Base-by-base conservation (phyloP, 257 asterid genomes). In the Coffea eugenioides region DNA sequence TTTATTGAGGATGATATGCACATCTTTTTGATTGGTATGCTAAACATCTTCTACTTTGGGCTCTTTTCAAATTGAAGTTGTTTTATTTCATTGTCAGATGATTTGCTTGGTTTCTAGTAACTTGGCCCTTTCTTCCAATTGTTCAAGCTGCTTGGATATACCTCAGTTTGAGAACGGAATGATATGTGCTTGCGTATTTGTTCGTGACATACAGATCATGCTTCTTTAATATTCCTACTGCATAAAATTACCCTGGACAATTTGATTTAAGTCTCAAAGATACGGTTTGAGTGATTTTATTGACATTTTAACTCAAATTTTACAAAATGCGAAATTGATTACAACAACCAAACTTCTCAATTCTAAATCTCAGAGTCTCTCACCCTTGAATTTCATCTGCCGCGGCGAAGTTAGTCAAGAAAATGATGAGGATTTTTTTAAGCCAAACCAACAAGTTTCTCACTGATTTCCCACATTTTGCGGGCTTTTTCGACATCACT, bases 391-490 rank as follows among this genome's bases (percentile, higher is more conserved):
- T 20, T 41, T 10, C 82, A 70, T 23, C 36, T 51, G 75, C 75
- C 34, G 68, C 59, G 7, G 67, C 80, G 23, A 77, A 67, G 4
- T 77, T 18, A 45, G 69, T 13, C 2, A 18, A 45, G 36, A 18
- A 49, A 73, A 64, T 39, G 59, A 45, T 23, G 18, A 68, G 23
- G 56, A 41, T n/a, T 20, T 41, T 34, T 51, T 84, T 76, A 88
- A 71, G 88, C 87, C 88, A 92, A 86, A 54, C 99, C 98, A 23
- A 93, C 97, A 6, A 95, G 93, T 67, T 93, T 91, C 90, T 92
- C 98, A 20, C 99, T 95, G 78, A 91, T 65, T 79, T 93, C 98
- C 99, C 99, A 95, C 71, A 95, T 86, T 80, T 93, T 95, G 10
- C 90, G 90, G 4, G 99, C 99, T 70, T 95, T 95, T 16, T 88